Base-by-base conservation (phyloP, 192 early-diverging fungal genomes). In the Coemansia sp. region DNA sequence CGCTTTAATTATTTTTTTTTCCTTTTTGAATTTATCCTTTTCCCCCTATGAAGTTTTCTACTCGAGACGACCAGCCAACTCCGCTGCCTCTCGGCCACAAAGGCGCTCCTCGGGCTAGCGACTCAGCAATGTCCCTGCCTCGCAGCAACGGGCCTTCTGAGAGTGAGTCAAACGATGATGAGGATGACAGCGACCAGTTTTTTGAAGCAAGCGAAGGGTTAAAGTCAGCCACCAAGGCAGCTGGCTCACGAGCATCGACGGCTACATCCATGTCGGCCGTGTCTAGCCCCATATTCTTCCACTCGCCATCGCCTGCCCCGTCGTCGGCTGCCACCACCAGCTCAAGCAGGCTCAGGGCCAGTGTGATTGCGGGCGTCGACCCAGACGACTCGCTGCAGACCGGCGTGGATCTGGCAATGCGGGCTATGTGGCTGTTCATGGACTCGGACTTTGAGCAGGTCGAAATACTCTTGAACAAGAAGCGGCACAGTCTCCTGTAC, bases 341-440 rank as follows among this genome's bases (percentile, higher is more conserved):
- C 1, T 9, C 23, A 9, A 20, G 40, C 10, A 37, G 46, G 33
- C 58, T 60, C 11, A 18, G 21, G 46, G 67, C 63, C 16, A 62
- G 67, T 59, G 31, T 13, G 9, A 71, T 78, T 21, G 39, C 66
- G 48, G 70, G 62, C 4, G 72, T 70, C 28, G 66, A 10, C 18
- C 63, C 79, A 34, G 51, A 31, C 4, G 51, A 55, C 51, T 55
- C 76, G 45, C 67, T 90, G 62, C 79, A 85, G 59, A 46, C 69
- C 28, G 93, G 94, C 20, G 62, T 74, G 63, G 90, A 37, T 55
- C 65, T 38, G 64, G 90, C 50, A 74, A 87, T 55, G 62, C 65
- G 76, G 9, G 88, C 86, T 0, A 67, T 96, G 39, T 88, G 90
- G 65, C 70, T 92, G 38, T 94, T 96, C 69, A 66, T 96, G 33